phyloP scores from a whole-genome alignment of 768 basidiomycete species.

The Galerina sulciceps region DNA sequence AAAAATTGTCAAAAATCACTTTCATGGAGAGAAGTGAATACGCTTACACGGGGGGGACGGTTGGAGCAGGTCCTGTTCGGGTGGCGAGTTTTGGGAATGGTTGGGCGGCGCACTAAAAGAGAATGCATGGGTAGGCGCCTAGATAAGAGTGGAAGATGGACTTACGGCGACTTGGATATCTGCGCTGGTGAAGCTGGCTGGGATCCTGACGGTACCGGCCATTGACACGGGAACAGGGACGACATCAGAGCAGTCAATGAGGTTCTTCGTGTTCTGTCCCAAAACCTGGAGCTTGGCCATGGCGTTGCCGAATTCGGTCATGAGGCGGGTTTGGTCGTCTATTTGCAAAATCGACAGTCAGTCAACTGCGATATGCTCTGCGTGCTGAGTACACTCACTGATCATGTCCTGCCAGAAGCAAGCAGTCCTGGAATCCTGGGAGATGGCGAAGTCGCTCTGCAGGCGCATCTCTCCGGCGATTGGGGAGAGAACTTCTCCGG shows the following conservation, averaged over 20 bases:
- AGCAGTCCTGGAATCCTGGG: slow-evolving; percentile 26
- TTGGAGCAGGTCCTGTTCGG: slow-evolving; percentile 23
- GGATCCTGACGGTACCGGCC: slow-evolving; percentile 25
- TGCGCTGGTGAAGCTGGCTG: slow-evolving; percentile 20
- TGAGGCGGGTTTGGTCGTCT: slow-evolving; percentile 30
- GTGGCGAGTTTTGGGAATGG: slow-evolving; percentile 22
- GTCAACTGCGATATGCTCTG: background rate
- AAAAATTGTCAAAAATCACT: no score
- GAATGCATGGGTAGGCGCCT: slow-evolving; percentile 1
- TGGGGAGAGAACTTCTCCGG: slow-evolving; percentile 27
- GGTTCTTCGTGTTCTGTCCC: slow-evolving; percentile 26
- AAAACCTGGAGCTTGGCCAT: slow-evolving; percentile 39
- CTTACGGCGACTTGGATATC: slow-evolving; percentile 21
- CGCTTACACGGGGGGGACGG: slow-evolving; percentile 19
- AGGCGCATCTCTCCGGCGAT: slow-evolving; percentile 28
- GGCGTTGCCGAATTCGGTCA: slow-evolving; percentile 29
- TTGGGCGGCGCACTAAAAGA: background rate
- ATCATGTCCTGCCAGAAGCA: slow-evolving; percentile 28
- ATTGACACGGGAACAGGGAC: slow-evolving; percentile 21
- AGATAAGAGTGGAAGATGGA: background rate
- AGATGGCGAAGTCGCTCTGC: slow-evolving; percentile 25
- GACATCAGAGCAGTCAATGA: slow-evolving; percentile 43
- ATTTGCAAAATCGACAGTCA: background rate
- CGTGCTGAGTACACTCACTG: slow-evolving; percentile 1
- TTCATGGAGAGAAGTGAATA: background rate